Evolutionary conservation across 768 basidiomycete genomes (phyloP).

Genomic region (Hortiboletus flavorubellus): DNA sequence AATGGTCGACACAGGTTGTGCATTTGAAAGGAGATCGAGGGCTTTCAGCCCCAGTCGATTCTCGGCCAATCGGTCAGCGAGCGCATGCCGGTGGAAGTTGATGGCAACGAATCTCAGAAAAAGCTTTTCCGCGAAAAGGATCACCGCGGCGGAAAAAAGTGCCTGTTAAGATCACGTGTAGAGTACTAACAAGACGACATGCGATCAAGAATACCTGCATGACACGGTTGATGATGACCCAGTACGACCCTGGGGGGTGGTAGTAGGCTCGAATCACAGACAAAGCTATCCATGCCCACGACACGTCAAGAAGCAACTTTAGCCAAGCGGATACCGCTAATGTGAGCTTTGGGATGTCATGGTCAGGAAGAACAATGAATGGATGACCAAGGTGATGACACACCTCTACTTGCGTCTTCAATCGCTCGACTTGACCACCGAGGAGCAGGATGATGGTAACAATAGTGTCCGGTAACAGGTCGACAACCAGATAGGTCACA

Average conservation of each 20-base stretch:
- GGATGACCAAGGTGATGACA: not conserved
- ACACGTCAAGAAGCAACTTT: conserved; percentile 61
- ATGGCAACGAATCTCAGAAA: conserved; percentile 76
- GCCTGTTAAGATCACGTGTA: conserved; percentile 30
- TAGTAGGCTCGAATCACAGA: conserved; percentile 58
- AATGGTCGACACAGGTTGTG: conserved; percentile 39
- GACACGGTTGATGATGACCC: conserved; percentile 64
- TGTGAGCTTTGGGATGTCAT: conserved; percentile 42
- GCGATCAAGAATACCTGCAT: conserved; percentile 50
- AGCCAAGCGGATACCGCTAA: conserved; percentile 70
- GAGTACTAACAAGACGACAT: conserved; percentile 1
- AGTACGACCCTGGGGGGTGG: conserved; percentile 61
- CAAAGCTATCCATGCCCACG: conserved; percentile 74
- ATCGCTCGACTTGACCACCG: conserved; percentile 60
- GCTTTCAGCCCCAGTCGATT: conserved; percentile 68
- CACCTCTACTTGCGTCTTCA: conserved; percentile 70
- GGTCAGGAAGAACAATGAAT: conserved; percentile 1
- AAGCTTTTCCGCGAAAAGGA: conserved; percentile 53
- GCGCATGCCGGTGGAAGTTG: conserved; percentile 73
- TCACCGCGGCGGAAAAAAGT: conserved; percentile 41
- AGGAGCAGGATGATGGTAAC: conserved; percentile 51
- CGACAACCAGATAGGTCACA: conserved; percentile 60
- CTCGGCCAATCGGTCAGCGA: conserved; percentile 69
- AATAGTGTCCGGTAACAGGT: conserved; percentile 55
- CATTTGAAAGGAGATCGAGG: conserved; percentile 69